Evolutionary conservation across 1,284 basidiomycete species (phyloP).

Genomic region (Ustilago nuda): DNA sequence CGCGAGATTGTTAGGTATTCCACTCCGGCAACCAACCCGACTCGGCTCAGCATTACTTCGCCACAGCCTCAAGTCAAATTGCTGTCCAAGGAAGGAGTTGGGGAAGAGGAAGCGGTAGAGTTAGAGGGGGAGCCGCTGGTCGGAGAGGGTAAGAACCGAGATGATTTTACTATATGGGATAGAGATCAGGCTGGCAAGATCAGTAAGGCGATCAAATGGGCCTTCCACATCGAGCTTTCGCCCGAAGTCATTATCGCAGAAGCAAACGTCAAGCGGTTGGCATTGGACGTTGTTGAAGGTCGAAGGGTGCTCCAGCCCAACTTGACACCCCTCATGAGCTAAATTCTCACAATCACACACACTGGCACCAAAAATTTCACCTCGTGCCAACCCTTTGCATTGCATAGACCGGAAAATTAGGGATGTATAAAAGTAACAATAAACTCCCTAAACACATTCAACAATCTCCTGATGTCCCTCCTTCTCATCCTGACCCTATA

Average conservation of each 20-base stretch:
- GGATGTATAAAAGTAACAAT: slow-evolving; percentile 65
- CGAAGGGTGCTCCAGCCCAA: slow-evolving; percentile 75
- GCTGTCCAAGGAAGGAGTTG: background rate
- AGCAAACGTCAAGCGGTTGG: slow-evolving; percentile 85
- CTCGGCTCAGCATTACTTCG: slow-evolving; percentile 26
- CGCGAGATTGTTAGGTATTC: slow-evolving; percentile 74
- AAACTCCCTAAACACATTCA: slow-evolving; percentile 51
- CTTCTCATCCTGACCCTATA: slow-evolving; percentile 47
- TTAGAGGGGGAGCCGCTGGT: background rate
- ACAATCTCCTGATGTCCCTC: slow-evolving; percentile 54
- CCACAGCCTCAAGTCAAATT: background rate
- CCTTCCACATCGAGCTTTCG: slow-evolving; percentile 87
- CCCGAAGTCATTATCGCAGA: slow-evolving; percentile 91
- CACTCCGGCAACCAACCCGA: slow-evolving; percentile 12
- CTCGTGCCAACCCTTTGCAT: background rate
- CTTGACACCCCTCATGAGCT: background rate
- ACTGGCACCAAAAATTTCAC: background rate
- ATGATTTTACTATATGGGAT: slow-evolving; percentile 95
- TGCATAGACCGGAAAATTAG: slow-evolving; percentile 3
- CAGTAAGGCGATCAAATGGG: slow-evolving; percentile 79
- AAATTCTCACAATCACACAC: background rate
- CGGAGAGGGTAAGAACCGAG: slow-evolving; percentile 73
- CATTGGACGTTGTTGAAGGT: slow-evolving; percentile 81
- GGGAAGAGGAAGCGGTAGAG: background rate
- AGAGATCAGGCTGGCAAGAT: slow-evolving; percentile 88